Conservation (phyloP, 108 stramenopile genomes). For the Cylindrotheca closterium region DNA sequence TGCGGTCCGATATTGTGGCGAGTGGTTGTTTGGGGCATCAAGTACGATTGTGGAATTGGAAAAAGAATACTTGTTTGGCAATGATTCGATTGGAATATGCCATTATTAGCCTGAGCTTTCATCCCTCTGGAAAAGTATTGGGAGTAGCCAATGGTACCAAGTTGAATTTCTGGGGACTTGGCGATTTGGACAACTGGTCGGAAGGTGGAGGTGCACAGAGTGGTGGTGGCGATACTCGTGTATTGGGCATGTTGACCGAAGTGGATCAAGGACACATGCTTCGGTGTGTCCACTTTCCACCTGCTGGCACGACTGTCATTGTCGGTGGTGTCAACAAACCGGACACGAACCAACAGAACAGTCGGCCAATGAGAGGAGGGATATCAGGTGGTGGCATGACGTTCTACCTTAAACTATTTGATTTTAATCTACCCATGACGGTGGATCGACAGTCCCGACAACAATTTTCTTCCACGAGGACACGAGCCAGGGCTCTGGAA, state of each 20-base stretch:
- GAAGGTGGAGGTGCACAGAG: constrained; percentile 5
- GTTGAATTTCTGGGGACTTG: constrained; percentile 93
- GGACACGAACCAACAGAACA: constrained; percentile 23
- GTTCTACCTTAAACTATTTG: constrained; percentile 79
- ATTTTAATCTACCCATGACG: constrained; percentile 85
- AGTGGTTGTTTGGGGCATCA: constrained; percentile 94
- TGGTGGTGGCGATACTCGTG: not conserved
- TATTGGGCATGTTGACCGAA: constrained; percentile 28
- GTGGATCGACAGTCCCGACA: not conserved
- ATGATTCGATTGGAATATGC: constrained; percentile 86
- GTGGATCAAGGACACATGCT: constrained; percentile 59
- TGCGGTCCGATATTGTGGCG: constrained; percentile 71
- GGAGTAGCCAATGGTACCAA: constrained; percentile 89
- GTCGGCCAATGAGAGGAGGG: constrained; percentile 11
- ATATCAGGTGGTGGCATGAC: constrained; percentile 50
- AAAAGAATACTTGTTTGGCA: constrained; percentile 57
- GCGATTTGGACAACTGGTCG: constrained; percentile 7
- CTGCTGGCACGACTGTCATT: constrained; percentile 74
- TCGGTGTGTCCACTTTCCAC: constrained; percentile 94
- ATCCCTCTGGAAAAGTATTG: constrained; percentile 85
- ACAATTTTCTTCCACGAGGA: too few relatives aligned
- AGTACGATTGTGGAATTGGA: constrained; percentile 96
- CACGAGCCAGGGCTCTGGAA: too few relatives aligned
- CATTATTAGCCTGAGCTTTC: constrained; percentile 94
- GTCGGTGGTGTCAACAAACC: constrained; percentile 87